Evolutionary conservation across 371 early-diverging fungal genomes (phyloP).

Genomic region (Choanephora cucurbitarum): DNA sequence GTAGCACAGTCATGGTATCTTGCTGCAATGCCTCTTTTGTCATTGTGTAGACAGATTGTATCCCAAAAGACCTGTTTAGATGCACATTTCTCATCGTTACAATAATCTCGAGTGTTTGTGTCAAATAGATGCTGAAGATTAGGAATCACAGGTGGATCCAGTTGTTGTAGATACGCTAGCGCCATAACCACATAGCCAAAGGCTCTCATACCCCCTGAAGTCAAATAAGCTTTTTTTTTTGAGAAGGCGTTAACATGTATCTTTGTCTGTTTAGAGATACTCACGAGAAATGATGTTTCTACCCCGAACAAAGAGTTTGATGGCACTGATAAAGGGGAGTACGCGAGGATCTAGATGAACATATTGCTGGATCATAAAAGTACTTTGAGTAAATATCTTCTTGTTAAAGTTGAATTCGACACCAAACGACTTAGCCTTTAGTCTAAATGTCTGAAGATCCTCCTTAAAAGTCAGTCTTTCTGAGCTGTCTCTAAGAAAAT

Average conservation of each 20-base stretch:
- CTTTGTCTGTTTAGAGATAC: background rate
- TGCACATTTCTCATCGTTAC: background rate
- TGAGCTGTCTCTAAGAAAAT: background rate
- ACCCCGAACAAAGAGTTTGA: constrained; percentile 11
- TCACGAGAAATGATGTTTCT: constrained; percentile 11
- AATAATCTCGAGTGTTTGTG: background rate
- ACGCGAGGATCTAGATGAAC: constrained; percentile 10
- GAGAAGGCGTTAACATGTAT: no score
- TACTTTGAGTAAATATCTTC: background rate
- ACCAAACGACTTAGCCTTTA: background rate
- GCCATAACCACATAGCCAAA: constrained; percentile 11
- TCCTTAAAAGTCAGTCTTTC: background rate
- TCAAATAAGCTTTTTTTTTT: background rate
- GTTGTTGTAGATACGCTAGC: constrained; percentile 4
- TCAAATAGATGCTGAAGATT: constrained; percentile 15
- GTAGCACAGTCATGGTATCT: constrained; percentile 14
- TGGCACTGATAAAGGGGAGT: background rate
- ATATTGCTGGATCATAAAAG: constrained; percentile 9
- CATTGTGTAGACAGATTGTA: background rate
- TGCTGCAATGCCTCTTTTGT: constrained; percentile 3
- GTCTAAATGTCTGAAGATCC: background rate
- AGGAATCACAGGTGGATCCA: constrained; percentile 20
- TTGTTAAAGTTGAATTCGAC: constrained; percentile 19
- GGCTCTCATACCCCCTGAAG: constrained; percentile 4
- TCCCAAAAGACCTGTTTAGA: constrained; percentile 15